Evolutionary conservation across 345 rosid species (phyloP).

Genomic region (Linum lewisii): DNA sequence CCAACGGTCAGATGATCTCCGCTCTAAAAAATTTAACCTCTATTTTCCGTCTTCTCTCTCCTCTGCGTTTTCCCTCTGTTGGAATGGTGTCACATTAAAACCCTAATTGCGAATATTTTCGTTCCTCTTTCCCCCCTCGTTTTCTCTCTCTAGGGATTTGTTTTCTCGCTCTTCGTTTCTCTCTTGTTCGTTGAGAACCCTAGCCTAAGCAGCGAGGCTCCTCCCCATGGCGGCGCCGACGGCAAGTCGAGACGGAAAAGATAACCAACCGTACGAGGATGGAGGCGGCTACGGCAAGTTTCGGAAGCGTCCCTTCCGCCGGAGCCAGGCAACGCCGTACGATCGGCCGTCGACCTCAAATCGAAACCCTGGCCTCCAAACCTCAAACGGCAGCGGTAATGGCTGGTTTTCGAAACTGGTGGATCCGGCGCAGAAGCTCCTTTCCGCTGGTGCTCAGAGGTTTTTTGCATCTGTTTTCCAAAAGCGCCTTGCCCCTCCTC

Average conservation of each 20-base stretch:
- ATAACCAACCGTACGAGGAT: not conserved
- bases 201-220: not conserved
- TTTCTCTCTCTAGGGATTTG: not conserved
- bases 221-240: constrained; percentile 7
- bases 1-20: not conserved
- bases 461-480: constrained; percentile 68
- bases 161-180: not conserved
- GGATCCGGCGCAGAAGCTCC: constrained; percentile 83
- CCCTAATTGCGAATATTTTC: not conserved
- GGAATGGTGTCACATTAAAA: not conserved
- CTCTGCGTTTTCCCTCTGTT: not conserved
- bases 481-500: constrained; percentile 50
- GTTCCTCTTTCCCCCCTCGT: not conserved
- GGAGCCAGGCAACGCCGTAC: constrained; percentile 2
- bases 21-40: not conserved
- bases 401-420: constrained; percentile 84
- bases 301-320: constrained; percentile 2
- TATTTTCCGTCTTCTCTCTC: not conserved
- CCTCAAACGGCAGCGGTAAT: constrained; percentile 12
- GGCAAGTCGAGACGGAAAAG: not conserved
- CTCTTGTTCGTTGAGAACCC: not conserved
- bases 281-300: constrained; percentile 7
- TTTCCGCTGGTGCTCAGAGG: constrained; percentile 60
- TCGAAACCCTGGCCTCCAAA: constrained; percentile 3
- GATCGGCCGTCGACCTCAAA: constrained; percentile 2